Evolutionary conservation across 2,329 filamentous ascomycete genomes (phyloP).

Genomic region (Xylariomycetidae sp.): DNA sequence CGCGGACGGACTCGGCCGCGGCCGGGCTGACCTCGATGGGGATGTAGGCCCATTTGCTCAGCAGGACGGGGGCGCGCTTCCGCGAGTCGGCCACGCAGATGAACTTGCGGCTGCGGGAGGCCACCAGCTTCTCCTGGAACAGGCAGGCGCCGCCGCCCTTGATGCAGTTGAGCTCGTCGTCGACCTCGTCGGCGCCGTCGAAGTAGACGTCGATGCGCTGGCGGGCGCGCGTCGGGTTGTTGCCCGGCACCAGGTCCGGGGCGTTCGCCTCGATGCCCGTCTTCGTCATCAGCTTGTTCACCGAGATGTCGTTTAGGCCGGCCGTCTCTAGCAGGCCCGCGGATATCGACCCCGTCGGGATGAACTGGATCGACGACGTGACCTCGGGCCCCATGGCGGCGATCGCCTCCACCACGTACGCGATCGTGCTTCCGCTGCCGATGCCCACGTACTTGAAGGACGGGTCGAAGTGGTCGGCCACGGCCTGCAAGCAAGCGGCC

Average conservation of each 20-base stretch:
- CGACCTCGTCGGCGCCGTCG: constrained; percentile 95
- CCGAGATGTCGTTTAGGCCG: constrained; percentile 68
- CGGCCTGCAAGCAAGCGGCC: constrained; percentile 66
- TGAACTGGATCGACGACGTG: constrained; percentile 67
- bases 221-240: too few relatives aligned
- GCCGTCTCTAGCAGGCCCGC: constrained; percentile 78
- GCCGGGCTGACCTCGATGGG: constrained; percentile 92
- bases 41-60: constrained; percentile 71
- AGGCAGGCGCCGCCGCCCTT: constrained; percentile 97
- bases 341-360: constrained; percentile 88
- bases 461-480: constrained; percentile 61
- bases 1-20: constrained; percentile 70
- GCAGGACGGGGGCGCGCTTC: constrained; percentile 74
- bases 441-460: constrained; percentile 84
- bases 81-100: constrained; percentile 88
- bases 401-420: constrained; percentile 82
- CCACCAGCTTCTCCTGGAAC: constrained; percentile 96
- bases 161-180: constrained; percentile 91
- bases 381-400: constrained; percentile 49
- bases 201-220: constrained; percentile 79
- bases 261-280: constrained; percentile 35
- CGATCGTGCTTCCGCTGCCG: constrained; percentile 75
- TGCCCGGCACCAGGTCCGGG: too few relatives aligned
- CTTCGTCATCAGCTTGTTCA: constrained; percentile 64
- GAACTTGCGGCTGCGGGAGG: constrained; percentile 76